A percentile compares a stretch with the other conserved stretches of the same genome.
Conservation (phyloP, 1,284 basidiomycete genomes). For the Microbotryum silenes-acaulis region DNA sequence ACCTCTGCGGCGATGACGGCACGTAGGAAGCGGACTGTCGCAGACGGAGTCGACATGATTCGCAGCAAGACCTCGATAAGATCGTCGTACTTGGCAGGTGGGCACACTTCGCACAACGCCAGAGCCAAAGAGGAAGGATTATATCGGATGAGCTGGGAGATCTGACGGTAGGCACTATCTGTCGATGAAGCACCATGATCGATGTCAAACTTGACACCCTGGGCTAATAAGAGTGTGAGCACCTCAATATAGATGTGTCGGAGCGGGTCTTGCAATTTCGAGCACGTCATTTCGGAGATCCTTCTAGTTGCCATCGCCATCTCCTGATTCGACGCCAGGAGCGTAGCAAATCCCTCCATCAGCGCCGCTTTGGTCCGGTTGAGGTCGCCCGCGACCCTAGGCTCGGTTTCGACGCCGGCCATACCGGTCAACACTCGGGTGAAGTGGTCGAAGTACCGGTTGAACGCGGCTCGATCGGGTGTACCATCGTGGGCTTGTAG, state of each 20-base stretch:
- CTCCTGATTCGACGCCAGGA: not conserved
- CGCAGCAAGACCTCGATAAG: slow-evolving; percentile 72
- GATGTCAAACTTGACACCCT: not conserved
- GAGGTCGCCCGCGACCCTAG: no score
- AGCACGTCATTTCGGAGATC: not conserved
- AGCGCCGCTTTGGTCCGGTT: no score
- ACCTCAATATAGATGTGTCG: not conserved
- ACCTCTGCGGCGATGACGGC: slow-evolving; percentile 78
- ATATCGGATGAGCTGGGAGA: slow-evolving; percentile 10
- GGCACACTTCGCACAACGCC: slow-evolving; percentile 78
- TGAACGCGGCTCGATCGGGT: no score
- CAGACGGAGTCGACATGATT: slow-evolving; percentile 64
- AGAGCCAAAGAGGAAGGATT: slow-evolving; percentile 53
- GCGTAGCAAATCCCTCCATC: no score
- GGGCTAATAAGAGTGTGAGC: not conserved
- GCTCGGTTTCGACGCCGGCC: no score
- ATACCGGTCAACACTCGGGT: no score
- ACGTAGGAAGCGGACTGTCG: slow-evolving; percentile 66
- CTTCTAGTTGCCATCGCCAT: not conserved
- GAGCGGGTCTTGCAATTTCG: slow-evolving; percentile 2
- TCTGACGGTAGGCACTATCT: slow-evolving; percentile 1
- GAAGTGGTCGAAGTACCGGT: no score
- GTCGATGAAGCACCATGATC: not conserved
- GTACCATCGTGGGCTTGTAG: no score
- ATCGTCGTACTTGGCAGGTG: slow-evolving; percentile 68